Conservation (phyloP, 1,139 yeast genomes). For the Pichia sp. region DNA sequence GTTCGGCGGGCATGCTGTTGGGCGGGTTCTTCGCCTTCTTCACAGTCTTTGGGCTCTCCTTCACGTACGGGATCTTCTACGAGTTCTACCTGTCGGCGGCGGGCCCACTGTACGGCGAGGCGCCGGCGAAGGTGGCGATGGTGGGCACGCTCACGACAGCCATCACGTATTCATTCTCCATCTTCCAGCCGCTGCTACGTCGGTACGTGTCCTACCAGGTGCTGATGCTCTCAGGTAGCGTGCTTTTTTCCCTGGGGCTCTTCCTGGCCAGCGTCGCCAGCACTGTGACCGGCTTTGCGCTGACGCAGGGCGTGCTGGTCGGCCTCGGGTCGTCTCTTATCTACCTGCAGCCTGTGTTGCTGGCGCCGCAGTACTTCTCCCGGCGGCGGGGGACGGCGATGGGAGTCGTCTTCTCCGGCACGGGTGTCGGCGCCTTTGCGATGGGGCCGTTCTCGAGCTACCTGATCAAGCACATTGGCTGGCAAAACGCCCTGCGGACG, state of each 20-base stretch:
- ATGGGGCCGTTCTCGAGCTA: slow-evolving; percentile 36
- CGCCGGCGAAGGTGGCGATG: slow-evolving; percentile 33
- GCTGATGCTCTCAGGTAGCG: slow-evolving; percentile 24
- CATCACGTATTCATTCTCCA: slow-evolving; percentile 29
- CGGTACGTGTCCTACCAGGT: neutral
- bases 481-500: slow-evolving; percentile 39
- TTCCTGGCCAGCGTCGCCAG: slow-evolving; percentile 30
- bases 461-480: slow-evolving; percentile 34
- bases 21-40: slow-evolving; percentile 36
- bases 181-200: slow-evolving; percentile 3
- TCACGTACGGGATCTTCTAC: slow-evolving; percentile 36
- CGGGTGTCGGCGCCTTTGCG: slow-evolving; percentile 41
- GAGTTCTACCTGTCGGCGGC: slow-evolving; percentile 32
- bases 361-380: slow-evolving; percentile 39
- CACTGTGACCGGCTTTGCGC: slow-evolving; percentile 32
- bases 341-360: slow-evolving; percentile 40
- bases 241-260: slow-evolving; percentile 32
- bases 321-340: slow-evolving; percentile 39
- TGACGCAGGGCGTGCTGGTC: slow-evolving; percentile 39
- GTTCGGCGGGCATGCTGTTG: slow-evolving; percentile 36
- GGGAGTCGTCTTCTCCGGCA: slow-evolving; percentile 41
- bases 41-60: slow-evolving; percentile 36
- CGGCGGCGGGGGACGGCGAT: slow-evolving; percentile 39
- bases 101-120: slow-evolving; percentile 31
- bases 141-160: slow-evolving; percentile 34